Percentiles rank a stretch among this genome's conserved stretches.
Evolutionary conservation across 345 rosid genomes (phyloP).

Genomic region (Microcos paniculata): DNA sequence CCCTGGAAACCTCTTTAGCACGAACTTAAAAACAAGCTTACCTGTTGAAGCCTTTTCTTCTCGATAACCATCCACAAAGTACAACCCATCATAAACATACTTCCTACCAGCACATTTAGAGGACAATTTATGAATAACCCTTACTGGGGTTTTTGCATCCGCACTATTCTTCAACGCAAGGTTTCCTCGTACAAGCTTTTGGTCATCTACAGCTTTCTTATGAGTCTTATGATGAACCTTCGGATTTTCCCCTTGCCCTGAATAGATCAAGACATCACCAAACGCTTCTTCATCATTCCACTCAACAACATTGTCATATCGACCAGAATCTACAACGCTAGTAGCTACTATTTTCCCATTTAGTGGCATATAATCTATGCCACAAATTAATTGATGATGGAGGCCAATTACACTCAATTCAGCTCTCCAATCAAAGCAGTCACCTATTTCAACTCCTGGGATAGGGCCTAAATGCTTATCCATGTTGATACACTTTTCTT

Average conservation of each 20-base stretch:
- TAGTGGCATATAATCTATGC: constrained; percentile 60
- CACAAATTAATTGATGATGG: constrained; percentile 57
- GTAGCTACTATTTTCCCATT: constrained; percentile 45
- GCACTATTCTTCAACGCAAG: constrained; percentile 66
- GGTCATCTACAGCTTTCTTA: constrained; percentile 55
- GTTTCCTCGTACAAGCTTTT: constrained; percentile 66
- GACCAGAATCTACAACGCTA: constrained; percentile 71
- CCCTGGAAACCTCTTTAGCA: constrained; percentile 48
- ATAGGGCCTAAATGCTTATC: constrained; percentile 57
- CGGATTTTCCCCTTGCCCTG: constrained; percentile 73
- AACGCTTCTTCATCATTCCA: constrained; percentile 18
- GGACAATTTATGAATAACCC: constrained; percentile 64
- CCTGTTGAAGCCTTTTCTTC: constrained; percentile 52
- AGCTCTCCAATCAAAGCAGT: constrained; percentile 66
- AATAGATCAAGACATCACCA: constrained; percentile 50
- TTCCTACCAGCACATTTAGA: constrained; percentile 30
- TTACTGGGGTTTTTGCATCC: constrained; percentile 38
- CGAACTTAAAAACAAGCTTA: constrained; percentile 65
- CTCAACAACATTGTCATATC: constrained; percentile 56
- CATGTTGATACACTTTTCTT: constrained; percentile 40
- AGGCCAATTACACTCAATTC: constrained; percentile 73
- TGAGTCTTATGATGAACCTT: constrained; percentile 34
- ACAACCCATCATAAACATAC: constrained; percentile 72
- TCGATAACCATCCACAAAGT: constrained; percentile 55
- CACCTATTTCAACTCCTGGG: constrained; percentile 78